Base-by-base conservation (phyloP, 805 yeast species). In the Grigorovia humatica region DNA sequence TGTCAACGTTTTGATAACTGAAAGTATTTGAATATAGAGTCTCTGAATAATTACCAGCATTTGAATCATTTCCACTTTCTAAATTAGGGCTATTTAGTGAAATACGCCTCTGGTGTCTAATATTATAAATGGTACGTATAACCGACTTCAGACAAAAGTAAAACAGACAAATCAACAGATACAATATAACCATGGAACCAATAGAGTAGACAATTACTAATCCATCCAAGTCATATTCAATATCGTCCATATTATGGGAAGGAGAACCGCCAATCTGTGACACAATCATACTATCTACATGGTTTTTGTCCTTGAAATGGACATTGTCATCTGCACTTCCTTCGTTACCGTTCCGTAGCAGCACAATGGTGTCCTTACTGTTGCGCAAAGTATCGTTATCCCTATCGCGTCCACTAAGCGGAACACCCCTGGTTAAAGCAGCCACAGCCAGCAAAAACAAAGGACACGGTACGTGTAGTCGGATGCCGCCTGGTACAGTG, bases 211-310 rank as follows among this genome's bases (percentile, higher is more conserved):
- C 19, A 57, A 64, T 57, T 9, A 62, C 47, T 50, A 38, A 38
- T 15, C 18, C 42, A 38, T 55, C 60, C 43, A 62, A 49, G 50
- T 61, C 64, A 45, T 58, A 51, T 35, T 58, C 64, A 17, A 59
- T 62, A 40, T 56, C 59, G 15, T 32, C 38, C 15, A 32, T 32
- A 32, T 32, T 32, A 32, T 32, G 38, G 11, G 38, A 13, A 4
- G 38, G 11, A 32, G 38, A 13, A 32, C 38, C 9, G 38, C 11
- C 38, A 32, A 11, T 11, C 38, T 32, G 38, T 32, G 38, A 9
- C 4, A 3, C 15, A 5, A 11, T 32, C 38, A 32, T 32, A 32
- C 15, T 13, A 32, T 32, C 8, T 32, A 11, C 15, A 13, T 13
- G 11, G 38, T 32, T 32, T 4, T 13, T 32, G 15, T 32, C 38